Conservation (phyloP, 805 yeast species). For the Zygosaccharomyces bisporus region DNA sequence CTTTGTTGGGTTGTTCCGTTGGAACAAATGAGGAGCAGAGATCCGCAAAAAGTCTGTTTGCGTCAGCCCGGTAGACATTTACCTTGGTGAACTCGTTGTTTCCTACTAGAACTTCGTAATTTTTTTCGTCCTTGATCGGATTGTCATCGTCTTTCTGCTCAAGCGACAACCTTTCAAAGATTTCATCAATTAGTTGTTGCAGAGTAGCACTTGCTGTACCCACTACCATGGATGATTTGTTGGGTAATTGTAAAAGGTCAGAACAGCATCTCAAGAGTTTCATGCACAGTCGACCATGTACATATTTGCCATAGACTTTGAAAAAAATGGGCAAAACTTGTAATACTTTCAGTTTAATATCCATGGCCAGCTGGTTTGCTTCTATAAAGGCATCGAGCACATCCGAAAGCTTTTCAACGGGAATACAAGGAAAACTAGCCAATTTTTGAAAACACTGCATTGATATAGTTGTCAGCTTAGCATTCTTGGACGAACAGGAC, state of each 20-base stretch:
- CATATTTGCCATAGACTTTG: conserved; percentile 54
- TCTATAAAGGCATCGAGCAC: conserved; percentile 67
- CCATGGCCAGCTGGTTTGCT: conserved; percentile 71
- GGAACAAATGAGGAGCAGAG: conserved; percentile 51
- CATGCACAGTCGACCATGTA: conserved; percentile 54
- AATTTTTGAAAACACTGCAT: conserved; percentile 67
- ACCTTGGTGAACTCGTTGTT: conserved; percentile 43
- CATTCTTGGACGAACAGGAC: conserved; percentile 71
- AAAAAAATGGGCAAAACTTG: conserved; percentile 77
- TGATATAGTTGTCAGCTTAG: conserved; percentile 67
- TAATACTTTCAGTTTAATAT: conserved; percentile 78
- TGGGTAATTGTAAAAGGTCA: conserved; percentile 56
- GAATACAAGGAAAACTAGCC: conserved; percentile 51
- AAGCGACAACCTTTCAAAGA: conserved; percentile 60
- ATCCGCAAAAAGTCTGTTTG: conserved; percentile 65
- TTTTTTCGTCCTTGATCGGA: conserved; percentile 24
- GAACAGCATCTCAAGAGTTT: conserved; percentile 67
- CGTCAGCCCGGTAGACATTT: conserved; percentile 59
- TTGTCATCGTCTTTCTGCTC: conserved; percentile 37
- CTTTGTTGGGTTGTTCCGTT: conserved; percentile 10
- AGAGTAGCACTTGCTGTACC: conserved; percentile 93
- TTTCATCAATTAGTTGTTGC: conserved; percentile 74
- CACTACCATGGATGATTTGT: conserved; percentile 69
- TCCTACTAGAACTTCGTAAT: conserved; percentile 43
- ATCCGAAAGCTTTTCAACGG: conserved; percentile 47